Percentiles rank a stretch among this genome's conserved stretches.
Conservation (phyloP, 192 early-diverging fungal species). For the Oehlia diaphana region DNA sequence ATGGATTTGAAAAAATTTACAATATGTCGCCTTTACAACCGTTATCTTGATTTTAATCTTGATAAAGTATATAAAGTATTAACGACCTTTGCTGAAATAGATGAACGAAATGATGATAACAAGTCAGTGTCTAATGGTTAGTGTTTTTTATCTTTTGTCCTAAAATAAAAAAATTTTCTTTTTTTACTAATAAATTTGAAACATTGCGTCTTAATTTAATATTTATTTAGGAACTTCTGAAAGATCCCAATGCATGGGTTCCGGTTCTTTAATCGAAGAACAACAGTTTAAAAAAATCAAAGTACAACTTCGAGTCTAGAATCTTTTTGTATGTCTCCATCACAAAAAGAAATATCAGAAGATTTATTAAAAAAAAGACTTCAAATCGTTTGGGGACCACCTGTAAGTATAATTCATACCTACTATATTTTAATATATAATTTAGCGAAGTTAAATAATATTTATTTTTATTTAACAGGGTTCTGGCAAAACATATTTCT, state of each 20-base stretch:
- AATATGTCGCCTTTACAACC: slow-evolving; percentile 24
- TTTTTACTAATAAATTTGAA: no score
- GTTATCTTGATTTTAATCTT: slow-evolving; percentile 30
- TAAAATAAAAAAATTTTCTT: no score
- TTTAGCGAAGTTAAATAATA: no score
- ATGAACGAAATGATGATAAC: slow-evolving; percentile 16
- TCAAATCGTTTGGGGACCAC: slow-evolving; percentile 39
- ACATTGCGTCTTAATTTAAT: no score
- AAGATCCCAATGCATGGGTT: slow-evolving; percentile 44
- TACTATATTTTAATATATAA: no score
- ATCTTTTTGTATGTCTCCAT: slow-evolving; percentile 43
- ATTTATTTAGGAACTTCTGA: slow-evolving; percentile 33
- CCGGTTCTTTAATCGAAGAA: background rate
- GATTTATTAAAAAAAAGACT: slow-evolving; percentile 37
- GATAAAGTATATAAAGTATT: slow-evolving; percentile 32
- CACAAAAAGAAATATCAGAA: slow-evolving; percentile 41
- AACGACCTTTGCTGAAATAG: slow-evolving; percentile 15
- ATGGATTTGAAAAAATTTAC: background rate
- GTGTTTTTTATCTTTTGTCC: background rate
- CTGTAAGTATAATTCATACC: no score
- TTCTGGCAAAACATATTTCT: slow-evolving; percentile 53
- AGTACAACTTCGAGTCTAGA: slow-evolving; percentile 35
- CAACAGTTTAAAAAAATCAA: slow-evolving; percentile 15
- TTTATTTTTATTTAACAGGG: slow-evolving; percentile 32
- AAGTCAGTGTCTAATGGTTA: slow-evolving; percentile 18